phyloP scores from a whole-genome alignment of 1,284 basidiomycete species.

The Agaricales sp. region DNA sequence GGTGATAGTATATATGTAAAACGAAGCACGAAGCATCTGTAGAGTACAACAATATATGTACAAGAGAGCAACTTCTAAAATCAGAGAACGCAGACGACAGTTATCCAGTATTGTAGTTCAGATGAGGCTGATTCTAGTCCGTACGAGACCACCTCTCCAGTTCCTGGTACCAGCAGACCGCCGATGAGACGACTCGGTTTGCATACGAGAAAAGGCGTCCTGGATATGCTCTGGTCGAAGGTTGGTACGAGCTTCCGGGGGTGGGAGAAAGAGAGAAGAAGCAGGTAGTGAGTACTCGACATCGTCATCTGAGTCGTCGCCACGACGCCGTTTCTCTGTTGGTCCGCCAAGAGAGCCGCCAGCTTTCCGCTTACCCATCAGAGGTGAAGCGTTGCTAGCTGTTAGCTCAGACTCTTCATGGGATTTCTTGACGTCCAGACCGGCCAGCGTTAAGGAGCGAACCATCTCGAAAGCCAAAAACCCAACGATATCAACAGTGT shows the following conservation, averaged over 20 bases:
- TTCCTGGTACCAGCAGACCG: slow-evolving; percentile 80
- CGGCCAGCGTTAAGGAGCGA: slow-evolving; percentile 81
- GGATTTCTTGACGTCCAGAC: slow-evolving; percentile 71
- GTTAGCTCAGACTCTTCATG: slow-evolving; percentile 64
- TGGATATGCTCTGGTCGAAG: slow-evolving; percentile 78
- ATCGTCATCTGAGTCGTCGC: slow-evolving; percentile 48
- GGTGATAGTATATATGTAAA: no score
- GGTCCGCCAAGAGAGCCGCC: slow-evolving; percentile 30
- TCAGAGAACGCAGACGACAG: background rate
- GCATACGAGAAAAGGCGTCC: slow-evolving; percentile 83
- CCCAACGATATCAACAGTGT: slow-evolving; percentile 93
- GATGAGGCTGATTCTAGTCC: slow-evolving; percentile 75
- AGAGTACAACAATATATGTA: background rate
- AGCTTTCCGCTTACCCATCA: slow-evolving; percentile 63
- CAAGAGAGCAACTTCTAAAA: slow-evolving; percentile 2
- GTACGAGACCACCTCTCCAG: slow-evolving; percentile 74
- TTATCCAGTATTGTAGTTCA: slow-evolving; percentile 22
- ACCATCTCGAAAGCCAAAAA: slow-evolving; percentile 98
- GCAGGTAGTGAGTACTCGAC: slow-evolving; percentile 52
- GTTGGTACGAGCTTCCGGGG: slow-evolving; percentile 69
- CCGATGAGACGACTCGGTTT: slow-evolving; percentile 70
- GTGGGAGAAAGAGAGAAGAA: slow-evolving; percentile 68
- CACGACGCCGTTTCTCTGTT: slow-evolving; percentile 49
- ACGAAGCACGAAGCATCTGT: slow-evolving; percentile 1
- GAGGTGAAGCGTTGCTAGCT: slow-evolving; percentile 48